Evolutionary conservation across 352 stramenopile genomes (phyloP).

Genomic region (Phytophthora pini): DNA sequence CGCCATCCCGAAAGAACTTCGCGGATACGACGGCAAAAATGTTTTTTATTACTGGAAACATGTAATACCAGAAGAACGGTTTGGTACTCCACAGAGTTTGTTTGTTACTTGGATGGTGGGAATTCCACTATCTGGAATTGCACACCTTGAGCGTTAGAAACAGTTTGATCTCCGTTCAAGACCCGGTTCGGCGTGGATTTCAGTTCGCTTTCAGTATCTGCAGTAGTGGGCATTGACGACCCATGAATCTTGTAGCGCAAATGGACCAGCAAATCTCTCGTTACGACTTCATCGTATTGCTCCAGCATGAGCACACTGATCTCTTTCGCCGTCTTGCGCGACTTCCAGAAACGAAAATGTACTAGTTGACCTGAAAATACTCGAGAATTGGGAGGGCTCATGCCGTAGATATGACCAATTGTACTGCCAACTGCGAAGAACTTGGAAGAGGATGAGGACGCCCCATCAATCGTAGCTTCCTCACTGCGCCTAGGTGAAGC

Average conservation of each 20-base stretch:
- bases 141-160: constrained; percentile 29
- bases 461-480: constrained; percentile 7
- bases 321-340: constrained; percentile 26
- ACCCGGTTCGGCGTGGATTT: constrained; percentile 9
- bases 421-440: constrained; percentile 42
- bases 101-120: constrained; percentile 19
- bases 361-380: constrained; percentile 37
- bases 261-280: constrained; percentile 30
- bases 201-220: background rate
- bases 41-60: background rate
- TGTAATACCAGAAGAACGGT: too few species aligned
- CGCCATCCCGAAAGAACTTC: too few species aligned
- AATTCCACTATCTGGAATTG: constrained; percentile 36
- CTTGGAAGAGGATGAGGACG: constrained; percentile 6
- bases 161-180: constrained; percentile 31
- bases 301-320: constrained; percentile 32
- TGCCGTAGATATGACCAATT: constrained; percentile 28
- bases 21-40: background rate
- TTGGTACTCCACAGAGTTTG: constrained; percentile 27
- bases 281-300: constrained; percentile 22
- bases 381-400: constrained; percentile 9
- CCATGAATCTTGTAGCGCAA: constrained; percentile 27
- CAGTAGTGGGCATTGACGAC: background rate
- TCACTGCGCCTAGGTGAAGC: constrained; percentile 11
- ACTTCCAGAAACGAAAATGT: constrained; percentile 40